These are phyloP conservation scores for Crepidotus variabilis DNA, from an alignment of 768 basidiomycete species.

Conservation along the genomic window DNA sequence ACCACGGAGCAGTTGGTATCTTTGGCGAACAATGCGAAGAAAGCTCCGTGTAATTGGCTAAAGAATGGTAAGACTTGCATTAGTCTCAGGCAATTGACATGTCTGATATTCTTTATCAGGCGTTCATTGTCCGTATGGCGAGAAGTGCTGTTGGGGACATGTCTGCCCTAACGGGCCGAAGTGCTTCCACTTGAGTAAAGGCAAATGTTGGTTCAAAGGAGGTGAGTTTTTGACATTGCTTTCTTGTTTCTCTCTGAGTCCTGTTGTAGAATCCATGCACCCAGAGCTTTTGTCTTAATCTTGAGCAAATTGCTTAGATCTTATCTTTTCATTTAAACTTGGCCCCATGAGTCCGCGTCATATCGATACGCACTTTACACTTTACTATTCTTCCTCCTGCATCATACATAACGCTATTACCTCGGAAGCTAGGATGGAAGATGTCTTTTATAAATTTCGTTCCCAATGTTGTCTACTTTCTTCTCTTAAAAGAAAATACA, in stretches of 20 bases:
- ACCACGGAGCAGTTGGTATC: slow-evolving; percentile 67
- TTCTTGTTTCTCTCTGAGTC: not conserved
- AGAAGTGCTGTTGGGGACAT: slow-evolving; percentile 81
- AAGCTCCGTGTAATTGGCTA: slow-evolving; percentile 81
- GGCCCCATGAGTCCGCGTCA: not conserved
- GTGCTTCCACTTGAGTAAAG: slow-evolving; percentile 69
- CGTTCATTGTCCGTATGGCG: slow-evolving; percentile 70
- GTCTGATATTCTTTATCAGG: slow-evolving; percentile 33
- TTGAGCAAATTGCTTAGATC: not conserved
- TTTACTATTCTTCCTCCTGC: not conserved
- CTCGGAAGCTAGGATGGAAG: not conserved
- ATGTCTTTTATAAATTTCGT: slow-evolving; percentile 10
- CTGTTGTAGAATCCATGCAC: slow-evolving; percentile 41
- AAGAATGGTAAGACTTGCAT: slow-evolving; percentile 56
- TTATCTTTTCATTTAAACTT: not conserved
- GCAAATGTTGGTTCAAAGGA: slow-evolving; percentile 89
- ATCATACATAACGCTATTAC: slow-evolving; percentile 1
- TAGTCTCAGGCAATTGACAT: not conserved
- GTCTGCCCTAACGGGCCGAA: slow-evolving; percentile 75
- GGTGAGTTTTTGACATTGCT: slow-evolving; percentile 26
- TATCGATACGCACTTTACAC: not conserved
- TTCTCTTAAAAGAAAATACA: not conserved
- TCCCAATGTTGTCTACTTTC: slow-evolving; percentile 6
- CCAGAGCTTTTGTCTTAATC: slow-evolving; percentile 22
- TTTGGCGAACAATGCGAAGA: slow-evolving; percentile 76